These are phyloP conservation scores for Xanthoconium stramineum DNA, from an alignment of 768 basidiomycete genomes.

Conservation along the genomic window DNA sequence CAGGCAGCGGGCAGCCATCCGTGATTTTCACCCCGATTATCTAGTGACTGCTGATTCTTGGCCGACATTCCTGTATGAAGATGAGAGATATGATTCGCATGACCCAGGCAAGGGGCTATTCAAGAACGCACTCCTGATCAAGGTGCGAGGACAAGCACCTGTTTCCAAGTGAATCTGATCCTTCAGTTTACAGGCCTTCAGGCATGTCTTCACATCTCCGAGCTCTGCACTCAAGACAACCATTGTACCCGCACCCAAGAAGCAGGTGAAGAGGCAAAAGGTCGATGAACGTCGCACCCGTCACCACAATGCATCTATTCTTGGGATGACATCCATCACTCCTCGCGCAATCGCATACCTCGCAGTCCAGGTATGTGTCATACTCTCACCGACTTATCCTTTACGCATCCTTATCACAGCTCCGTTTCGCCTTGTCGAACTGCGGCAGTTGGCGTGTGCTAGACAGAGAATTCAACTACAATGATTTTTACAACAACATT, in stretches of 20 bases:
- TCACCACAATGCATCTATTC: background rate
- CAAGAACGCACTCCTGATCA: background rate
- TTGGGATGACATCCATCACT: background rate
- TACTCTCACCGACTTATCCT: no score
- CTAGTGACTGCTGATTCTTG: background rate
- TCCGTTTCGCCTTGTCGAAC: background rate
- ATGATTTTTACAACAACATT: background rate
- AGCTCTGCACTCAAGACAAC: background rate
- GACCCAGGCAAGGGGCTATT: background rate
- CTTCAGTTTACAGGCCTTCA: background rate
- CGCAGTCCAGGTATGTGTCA: background rate
- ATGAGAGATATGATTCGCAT: background rate
- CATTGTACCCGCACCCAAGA: no score
- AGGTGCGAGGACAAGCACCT: background rate
- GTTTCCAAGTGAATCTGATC: background rate
- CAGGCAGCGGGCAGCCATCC: background rate
- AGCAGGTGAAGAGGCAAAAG: background rate
- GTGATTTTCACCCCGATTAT: background rate
- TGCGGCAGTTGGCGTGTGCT: background rate
- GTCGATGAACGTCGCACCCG: background rate
- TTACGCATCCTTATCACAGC: background rate
- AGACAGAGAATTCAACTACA: background rate
- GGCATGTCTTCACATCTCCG: background rate
- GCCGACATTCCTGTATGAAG: no score
- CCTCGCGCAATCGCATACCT: background rate